These are phyloP conservation scores for Astrothelium macrocarpum DNA, from an alignment of 495 filamentous ascomycete species.

Conservation along the genomic window DNA sequence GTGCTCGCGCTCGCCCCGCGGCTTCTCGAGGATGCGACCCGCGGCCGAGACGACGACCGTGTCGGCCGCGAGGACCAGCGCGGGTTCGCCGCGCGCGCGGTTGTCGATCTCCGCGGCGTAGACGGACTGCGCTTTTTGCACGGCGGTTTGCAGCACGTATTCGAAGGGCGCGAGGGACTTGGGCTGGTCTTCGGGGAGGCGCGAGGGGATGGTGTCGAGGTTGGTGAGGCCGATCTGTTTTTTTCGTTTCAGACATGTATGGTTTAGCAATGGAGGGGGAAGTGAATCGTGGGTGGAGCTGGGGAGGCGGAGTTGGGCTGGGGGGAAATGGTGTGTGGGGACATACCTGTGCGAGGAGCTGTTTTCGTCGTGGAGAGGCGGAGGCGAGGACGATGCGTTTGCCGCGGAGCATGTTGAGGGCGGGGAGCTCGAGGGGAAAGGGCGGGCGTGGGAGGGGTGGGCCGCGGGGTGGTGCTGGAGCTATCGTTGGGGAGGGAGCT, in stretches of 20 bases:
- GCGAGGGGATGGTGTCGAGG: conserved; percentile 73
- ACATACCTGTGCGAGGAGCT: conserved; percentile 57
- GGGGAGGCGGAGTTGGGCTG: neutral
- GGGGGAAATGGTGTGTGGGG: conserved; percentile 10
- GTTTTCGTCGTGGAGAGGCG: conserved; percentile 69
- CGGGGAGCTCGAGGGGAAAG: conserved; percentile 60
- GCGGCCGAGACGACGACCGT: conserved; percentile 73
- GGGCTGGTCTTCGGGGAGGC: conserved; percentile 68
- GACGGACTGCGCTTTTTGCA: conserved; percentile 67
- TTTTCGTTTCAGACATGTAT: conserved; percentile 12
- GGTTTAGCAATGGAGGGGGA: conserved; percentile 12
- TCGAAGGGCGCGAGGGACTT: conserved; percentile 75
- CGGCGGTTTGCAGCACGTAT: conserved; percentile 83
- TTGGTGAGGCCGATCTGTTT: conserved; percentile 57
- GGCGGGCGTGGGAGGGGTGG: conserved; percentile 40
- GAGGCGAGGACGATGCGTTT: conserved; percentile 83
- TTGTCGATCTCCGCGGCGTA: conserved; percentile 61
- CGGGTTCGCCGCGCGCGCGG: conserved; percentile 55
- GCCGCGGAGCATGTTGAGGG: conserved; percentile 57
- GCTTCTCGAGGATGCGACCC: conserved; percentile 83
- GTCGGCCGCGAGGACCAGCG: conserved; percentile 81
- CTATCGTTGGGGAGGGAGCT: neutral
- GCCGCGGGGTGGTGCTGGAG: neutral
- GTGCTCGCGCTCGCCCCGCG: conserved; percentile 68
- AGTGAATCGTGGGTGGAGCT: neutral